phyloP scores from a whole-genome alignment of 352 stramenopile genomes.

The Pythium phragmiticola region DNA sequence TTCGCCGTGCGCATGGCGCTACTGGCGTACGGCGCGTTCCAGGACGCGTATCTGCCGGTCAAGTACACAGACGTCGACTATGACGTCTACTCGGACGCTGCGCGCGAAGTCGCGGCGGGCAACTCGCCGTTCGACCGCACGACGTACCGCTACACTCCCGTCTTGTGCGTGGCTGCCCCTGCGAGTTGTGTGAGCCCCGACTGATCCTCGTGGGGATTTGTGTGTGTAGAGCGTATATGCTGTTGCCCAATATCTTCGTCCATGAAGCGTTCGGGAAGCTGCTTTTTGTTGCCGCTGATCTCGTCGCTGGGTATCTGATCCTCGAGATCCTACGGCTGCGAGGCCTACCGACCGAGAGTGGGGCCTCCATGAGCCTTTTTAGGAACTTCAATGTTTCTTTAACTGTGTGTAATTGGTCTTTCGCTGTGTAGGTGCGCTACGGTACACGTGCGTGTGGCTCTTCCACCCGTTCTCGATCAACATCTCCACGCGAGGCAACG shows the following conservation, averaged over 20 bases:
- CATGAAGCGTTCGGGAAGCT: constrained; percentile 91
- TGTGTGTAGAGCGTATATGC: constrained; percentile 50
- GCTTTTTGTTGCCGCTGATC: constrained; percentile 95
- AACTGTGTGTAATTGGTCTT: not conserved
- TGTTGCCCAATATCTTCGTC: constrained; percentile 76
- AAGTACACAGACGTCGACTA: constrained; percentile 99
- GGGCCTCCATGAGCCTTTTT: not conserved
- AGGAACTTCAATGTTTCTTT: not conserved
- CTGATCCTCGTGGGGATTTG: not conserved
- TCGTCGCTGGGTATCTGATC: constrained; percentile 90
- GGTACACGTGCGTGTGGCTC: constrained; percentile 90
- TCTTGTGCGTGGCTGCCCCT: constrained; percentile 69
- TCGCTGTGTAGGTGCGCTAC: constrained; percentile 39
- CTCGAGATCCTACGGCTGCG: constrained; percentile 78
- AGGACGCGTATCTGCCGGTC: constrained; percentile 75
- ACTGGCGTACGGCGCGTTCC: constrained; percentile 69
- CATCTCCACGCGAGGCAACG: constrained; percentile 98
- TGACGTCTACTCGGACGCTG: constrained; percentile 97
- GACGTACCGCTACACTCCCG: constrained; percentile 98
- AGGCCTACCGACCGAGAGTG: constrained; percentile 46
- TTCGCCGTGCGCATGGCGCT: constrained; percentile 60
- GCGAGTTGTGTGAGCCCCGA: no score
- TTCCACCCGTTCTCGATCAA: constrained; percentile 99
- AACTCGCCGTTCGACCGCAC: constrained; percentile 94
- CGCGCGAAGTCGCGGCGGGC: constrained; percentile 83